phyloP scores from a whole-genome alignment of 2,329 filamentous ascomycete genomes.

The Phyllosticta citribraziliensis region DNA sequence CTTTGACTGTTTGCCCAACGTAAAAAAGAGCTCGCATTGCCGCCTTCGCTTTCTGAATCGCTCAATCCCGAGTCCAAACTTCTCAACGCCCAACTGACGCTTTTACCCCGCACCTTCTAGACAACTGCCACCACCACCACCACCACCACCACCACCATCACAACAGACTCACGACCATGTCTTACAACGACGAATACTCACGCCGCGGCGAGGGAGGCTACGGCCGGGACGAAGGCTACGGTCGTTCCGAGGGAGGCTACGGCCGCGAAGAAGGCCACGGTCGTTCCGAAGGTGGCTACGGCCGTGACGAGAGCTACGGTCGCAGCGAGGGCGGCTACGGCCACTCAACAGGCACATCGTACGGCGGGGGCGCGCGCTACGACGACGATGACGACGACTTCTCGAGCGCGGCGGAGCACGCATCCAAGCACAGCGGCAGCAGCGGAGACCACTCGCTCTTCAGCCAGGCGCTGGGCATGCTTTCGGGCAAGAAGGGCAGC shows the following conservation, averaged over 20 bases:
- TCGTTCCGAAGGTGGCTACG: slow-evolving; percentile 13
- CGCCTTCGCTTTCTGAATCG: background rate
- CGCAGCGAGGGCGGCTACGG: slow-evolving; percentile 14
- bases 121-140: background rate
- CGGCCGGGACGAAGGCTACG: slow-evolving; percentile 20
- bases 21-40: background rate
- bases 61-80: background rate
- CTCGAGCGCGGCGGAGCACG: slow-evolving; percentile 45
- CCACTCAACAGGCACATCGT: slow-evolving; percentile 29
- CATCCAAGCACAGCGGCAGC: slow-evolving; percentile 43
- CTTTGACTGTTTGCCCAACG: background rate
- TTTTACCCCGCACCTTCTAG: background rate
- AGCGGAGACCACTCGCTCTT: slow-evolving; percentile 45
- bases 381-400: slow-evolving; percentile 41
- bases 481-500: slow-evolving; percentile 44
- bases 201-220: slow-evolving; percentile 13
- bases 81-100: background rate
- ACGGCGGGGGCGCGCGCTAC: slow-evolving; percentile 28
- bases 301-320: slow-evolving; percentile 18
- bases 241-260: slow-evolving; percentile 13
- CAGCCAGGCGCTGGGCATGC: slow-evolving; percentile 44
- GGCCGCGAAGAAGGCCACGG: slow-evolving; percentile 18
- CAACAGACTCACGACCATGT: slow-evolving; percentile 16
- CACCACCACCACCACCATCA: too few relatives aligned
- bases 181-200: slow-evolving; percentile 22